A percentile compares a stretch with the other conserved stretches of the same genome.
Conservation (phyloP, 305 asterid genomes). For the Fraxinus nigra region DNA sequence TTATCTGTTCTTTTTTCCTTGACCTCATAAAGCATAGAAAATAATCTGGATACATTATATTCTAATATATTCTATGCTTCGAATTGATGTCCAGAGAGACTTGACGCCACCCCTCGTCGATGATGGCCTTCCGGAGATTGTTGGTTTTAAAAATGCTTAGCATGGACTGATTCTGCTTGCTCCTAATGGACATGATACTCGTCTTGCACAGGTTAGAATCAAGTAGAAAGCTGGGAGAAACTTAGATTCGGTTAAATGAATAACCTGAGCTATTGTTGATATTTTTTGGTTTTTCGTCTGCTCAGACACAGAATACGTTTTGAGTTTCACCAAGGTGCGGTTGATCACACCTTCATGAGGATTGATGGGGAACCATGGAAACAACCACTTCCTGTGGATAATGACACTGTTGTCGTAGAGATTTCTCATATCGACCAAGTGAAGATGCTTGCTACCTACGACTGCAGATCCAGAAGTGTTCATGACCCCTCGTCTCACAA, state of each 20-base stretch:
- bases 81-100: slow-evolving; percentile 52
- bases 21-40: neutral
- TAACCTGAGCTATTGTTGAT: neutral
- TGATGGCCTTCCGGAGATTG: slow-evolving; percentile 76
- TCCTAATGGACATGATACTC: slow-evolving; percentile 84
- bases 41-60: neutral
- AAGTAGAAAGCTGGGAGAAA: neutral
- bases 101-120: slow-evolving; percentile 80
- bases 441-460: slow-evolving; percentile 67
- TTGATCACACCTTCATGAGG: slow-evolving; percentile 81
- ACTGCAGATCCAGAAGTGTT: slow-evolving; percentile 51
- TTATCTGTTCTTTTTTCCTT: neutral
- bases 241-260: neutral
- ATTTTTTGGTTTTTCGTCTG: neutral
- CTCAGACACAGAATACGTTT: slow-evolving; percentile 67
- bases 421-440: slow-evolving; percentile 78
- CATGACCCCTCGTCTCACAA: slow-evolving; percentile 44
- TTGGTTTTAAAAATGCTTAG: slow-evolving; percentile 93
- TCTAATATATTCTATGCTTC: slow-evolving; percentile 3
- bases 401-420: slow-evolving; percentile 68
- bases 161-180: slow-evolving; percentile 77
- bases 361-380: slow-evolving; percentile 96
- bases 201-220: slow-evolving; percentile 75
- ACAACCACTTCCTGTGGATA: slow-evolving; percentile 74
- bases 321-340: slow-evolving; percentile 74